Evolutionary conservation across 2,329 filamentous ascomycete genomes (phyloP), one percentile per base, ranked within the genome.

Genomic region (Pleochaeta shiraiana): DNA sequence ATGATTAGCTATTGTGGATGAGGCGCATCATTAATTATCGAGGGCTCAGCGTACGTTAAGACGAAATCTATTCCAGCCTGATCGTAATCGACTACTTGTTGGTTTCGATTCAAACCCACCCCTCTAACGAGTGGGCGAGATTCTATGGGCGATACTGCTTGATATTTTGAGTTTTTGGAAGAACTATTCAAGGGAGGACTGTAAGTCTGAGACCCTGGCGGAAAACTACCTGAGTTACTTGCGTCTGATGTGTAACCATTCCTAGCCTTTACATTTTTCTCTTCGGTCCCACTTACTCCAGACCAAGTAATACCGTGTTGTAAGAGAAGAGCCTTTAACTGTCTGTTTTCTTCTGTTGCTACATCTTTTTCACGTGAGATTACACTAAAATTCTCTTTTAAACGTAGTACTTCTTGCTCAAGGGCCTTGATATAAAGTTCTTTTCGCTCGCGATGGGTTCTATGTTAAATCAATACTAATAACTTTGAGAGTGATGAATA

Each of bases 391-490:
- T 86, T 81, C 73, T 96, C 90, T 73, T 95, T 93, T 53, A 97
- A 79, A 61, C 90, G 85, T 24, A 95, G 79, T 4, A 97, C 87
- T 75, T 97, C 90, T 71, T 92, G 86, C 75, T 98, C 93, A 19
- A 97, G 82, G 12, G 88, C 84, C 74, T 95, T 95, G 77, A 96
- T 95, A 74, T 97, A 97, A 70, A 90, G 81, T 75, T 97, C 93
- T 74, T 97, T 97, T 69, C 93, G 84, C 76, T 97, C 93, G 65
- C 93, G 90, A 75, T 98, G 93, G 21, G 93, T 97, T 72, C 93
- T 95, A 72, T 21, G 30, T 50, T n/a, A 28, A 43, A 64, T 71
- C 59, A 71, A 67, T 21, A 4, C 4, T 12, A 30, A 24, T 16
- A 28, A 34, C 16, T 11, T 1, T 28, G n/a, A 24, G 6, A 1